Evolutionary conservation across 192 early-diverging fungal genomes (phyloP), one percentile per base, ranked within the genome.

Genomic region (Backusella parvicylindrica): DNA sequence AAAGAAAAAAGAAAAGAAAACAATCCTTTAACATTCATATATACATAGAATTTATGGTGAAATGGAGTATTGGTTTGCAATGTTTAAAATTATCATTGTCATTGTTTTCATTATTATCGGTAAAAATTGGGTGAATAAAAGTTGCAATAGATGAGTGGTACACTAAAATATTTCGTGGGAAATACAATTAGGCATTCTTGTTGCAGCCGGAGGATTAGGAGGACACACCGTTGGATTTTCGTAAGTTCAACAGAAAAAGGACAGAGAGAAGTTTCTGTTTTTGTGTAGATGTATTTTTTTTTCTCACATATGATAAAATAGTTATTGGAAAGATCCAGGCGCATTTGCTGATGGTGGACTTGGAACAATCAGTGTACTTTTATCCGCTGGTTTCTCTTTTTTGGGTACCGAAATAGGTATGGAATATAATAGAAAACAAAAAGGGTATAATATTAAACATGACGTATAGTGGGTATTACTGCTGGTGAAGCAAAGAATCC

Each of bases 401-500:
- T 89, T 91, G 74, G 95, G 95, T 31, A 95, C 95, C 11, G 95
- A 97, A 75, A 84, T 97, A 49, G 76, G 76, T 77, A 77, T 15
- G 53, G 18, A 53, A 15, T 4, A 60, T 26, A 9, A 4, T 60
- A 12, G 9, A 60, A 2, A 12, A 23, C 2, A 4, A 8, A 53
- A 60, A 11, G 3, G 9, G 2, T 1, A 28, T 4, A 3, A 3
- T 60, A 28, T 60, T 60, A 60, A 53, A 13, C 43, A n/a, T 23
- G 2, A 12, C 36, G 26, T 38, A 33, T 35, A 77, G 89, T 97
- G 41, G 96, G 95, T 63, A 89, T 97, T 71, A 94, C 96, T 13
- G 94, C 94, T 31, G 96, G 94, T 79, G 96, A 97, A 83, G 89
- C 91, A 36, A 87, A 88, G 28, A 97, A 97, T 82, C 96, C 96